Conservation (phyloP, 495 filamentous ascomycete genomes). For the Penicillium robsamsonii region DNA sequence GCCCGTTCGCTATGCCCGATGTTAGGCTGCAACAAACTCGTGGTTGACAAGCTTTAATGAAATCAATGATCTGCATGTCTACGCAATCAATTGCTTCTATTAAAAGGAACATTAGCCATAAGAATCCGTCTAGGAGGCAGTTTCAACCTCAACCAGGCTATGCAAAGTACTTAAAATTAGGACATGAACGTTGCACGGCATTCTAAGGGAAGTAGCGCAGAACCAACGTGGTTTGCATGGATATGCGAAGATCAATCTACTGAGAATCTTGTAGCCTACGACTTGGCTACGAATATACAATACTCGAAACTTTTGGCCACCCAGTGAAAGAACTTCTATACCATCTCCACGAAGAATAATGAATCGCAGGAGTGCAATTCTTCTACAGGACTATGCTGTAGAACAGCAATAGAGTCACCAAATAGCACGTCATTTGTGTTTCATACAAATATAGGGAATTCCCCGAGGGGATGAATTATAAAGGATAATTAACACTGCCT, state of each 20-base stretch:
- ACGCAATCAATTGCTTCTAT: not conserved
- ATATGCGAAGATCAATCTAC: not conserved
- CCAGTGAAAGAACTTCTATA: not conserved
- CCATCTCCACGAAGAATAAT: not conserved
- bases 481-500: constrained; percentile 1
- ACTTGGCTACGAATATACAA: not conserved
- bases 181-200: not conserved
- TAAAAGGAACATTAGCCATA: not conserved
- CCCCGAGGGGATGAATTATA: not conserved
- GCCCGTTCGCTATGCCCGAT: constrained; percentile 7
- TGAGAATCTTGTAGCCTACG: not conserved
- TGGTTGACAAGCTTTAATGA: not conserved
- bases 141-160: not conserved
- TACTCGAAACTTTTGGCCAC: not conserved
- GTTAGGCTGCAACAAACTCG: constrained; percentile 9
- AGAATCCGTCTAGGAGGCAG: not conserved
- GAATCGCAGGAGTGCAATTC: not conserved
- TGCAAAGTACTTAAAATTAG: constrained; percentile 1
- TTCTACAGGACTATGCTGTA: not conserved
- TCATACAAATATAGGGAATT: not conserved
- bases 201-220: not conserved
- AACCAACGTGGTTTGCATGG: not conserved
- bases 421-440: not conserved
- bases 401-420: not conserved
- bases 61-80: not conserved